Evolutionary conservation across 371 early-diverging fungal species (phyloP), one percentile per base, ranked within the genome.

Genomic region (Mycotypha africana): DNA sequence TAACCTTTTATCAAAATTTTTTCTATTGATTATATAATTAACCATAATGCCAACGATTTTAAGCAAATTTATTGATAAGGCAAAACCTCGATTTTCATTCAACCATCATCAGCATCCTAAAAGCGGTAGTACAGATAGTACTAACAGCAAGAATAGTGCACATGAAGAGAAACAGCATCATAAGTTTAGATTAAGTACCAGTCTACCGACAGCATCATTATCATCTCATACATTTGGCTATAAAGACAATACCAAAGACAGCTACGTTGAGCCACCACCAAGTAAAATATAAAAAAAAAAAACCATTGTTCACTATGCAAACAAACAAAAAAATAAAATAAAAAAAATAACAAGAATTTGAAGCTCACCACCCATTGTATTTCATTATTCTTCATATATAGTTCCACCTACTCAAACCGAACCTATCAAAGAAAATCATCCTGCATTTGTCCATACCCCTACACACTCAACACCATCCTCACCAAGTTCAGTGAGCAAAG

Each of bases 61-160:
- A 4, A 51, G 44, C 36, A 57, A 57, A 51, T 22, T 57, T 1
- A 51, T 57, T 14, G 52, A 57, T 23, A 57, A 57, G 15, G 58
- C 51, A 21, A 56, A 56, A 34, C 51, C 57, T 8, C 42, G 42
- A 25, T 43, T 57, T 32, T 51, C 58, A 1, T 48, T 51, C 30
- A 41, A 53, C 25, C 53, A 31, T 26, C 39, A 51, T 17, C 15
- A 33, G 15, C 38, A 46, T 17, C 16, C 28, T 22, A 25, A 38
- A 22, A 20, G 32, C 23, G 33, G 40, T 21, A 38, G 33, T 12
- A 38, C 22, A 8, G 43, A 25, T 31, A 43, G 23, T 21, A 24
- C 1, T 33, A 26, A 37, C 23, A 42, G 8, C 28, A 5, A 28
- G 5, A 28, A 11, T 11, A 28, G 28, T 28, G 11, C n/a, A n/a